Conservation (phyloP, 225 moss, liverwort and hornwort genomes). For the Rhytidiadelphus loreus region DNA sequence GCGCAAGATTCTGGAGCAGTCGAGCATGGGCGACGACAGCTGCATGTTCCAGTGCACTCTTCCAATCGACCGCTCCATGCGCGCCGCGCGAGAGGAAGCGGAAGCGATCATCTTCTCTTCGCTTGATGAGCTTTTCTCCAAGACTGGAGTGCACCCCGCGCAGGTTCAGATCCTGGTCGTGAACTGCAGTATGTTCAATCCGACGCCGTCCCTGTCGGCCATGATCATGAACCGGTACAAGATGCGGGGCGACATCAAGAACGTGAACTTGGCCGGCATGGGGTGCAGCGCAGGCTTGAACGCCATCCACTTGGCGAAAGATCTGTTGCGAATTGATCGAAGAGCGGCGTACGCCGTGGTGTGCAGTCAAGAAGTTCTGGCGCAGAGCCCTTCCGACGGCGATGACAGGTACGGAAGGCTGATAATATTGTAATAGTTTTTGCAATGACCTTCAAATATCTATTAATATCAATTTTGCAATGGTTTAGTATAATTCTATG, state of each 20-base stretch:
- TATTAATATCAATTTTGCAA: too few species aligned
- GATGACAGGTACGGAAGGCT: background rate
- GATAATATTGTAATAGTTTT: background rate
- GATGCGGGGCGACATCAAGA: slow-evolving; percentile 39
- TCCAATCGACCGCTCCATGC: background rate
- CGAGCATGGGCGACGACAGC: slow-evolving; percentile 15
- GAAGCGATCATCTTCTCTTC: slow-evolving; percentile 9
- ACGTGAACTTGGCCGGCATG: slow-evolving; percentile 31
- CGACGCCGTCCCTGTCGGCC: slow-evolving; percentile 38
- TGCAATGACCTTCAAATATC: too few species aligned
- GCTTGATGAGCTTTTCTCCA: slow-evolving; percentile 25
- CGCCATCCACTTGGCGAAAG: slow-evolving; percentile 26
- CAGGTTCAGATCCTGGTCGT: slow-evolving; percentile 21
- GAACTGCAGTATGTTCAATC: slow-evolving; percentile 34
- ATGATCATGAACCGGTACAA: slow-evolving; percentile 49
- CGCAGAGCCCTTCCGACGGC: slow-evolving; percentile 19
- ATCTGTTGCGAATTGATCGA: slow-evolving; percentile 7
- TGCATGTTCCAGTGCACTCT: background rate
- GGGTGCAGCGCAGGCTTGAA: slow-evolving; percentile 46
- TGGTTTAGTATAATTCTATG: too few species aligned
- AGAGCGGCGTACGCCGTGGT: slow-evolving; percentile 22
- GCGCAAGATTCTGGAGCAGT: slow-evolving; percentile 31
- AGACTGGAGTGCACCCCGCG: slow-evolving; percentile 20
- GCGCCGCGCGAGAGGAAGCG: slow-evolving; percentile 11
- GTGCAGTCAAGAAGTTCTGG: slow-evolving; percentile 36